phyloP scores from a whole-genome alignment of 2,329 filamentous ascomycete genomes.

The Tetracladium maxilliforme region DNA sequence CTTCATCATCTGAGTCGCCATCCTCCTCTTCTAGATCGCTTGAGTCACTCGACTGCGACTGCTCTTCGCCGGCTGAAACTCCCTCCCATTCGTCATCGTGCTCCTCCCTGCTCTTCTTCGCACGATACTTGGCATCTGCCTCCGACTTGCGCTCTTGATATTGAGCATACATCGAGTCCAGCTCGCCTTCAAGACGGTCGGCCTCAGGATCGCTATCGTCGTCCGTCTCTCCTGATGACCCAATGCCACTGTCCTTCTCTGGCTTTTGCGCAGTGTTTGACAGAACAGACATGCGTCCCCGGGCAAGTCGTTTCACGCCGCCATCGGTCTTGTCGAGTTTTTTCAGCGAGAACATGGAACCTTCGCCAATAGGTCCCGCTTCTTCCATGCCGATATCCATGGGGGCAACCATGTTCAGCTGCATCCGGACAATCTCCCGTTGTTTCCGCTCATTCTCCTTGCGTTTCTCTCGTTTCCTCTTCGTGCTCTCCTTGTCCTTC shows the following conservation, averaged over 20 bases:
- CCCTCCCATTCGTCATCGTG: conserved; percentile 86
- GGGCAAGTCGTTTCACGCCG: conserved; percentile 51
- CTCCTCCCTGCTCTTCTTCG: conserved; percentile 75
- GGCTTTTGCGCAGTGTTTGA: conserved; percentile 39
- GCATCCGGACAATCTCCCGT: conserved; percentile 89
- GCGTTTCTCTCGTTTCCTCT: conserved; percentile 71
- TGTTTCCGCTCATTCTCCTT: conserved; percentile 89
- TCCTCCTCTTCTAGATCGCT: conserved; percentile 43
- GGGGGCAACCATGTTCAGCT: conserved; percentile 91
- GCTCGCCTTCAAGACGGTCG: conserved; percentile 68
- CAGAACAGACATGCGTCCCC: conserved; percentile 64
- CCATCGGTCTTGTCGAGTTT: conserved; percentile 64
- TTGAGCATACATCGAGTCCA: conserved; percentile 76
- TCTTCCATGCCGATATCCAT: conserved; percentile 94
- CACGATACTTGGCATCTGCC: conserved; percentile 72
- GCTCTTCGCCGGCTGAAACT: conserved; percentile 53
- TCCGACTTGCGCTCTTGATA: conserved; percentile 72
- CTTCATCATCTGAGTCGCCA: conserved; percentile 43
- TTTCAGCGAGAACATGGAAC: conserved; percentile 78
- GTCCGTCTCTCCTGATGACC: conserved; percentile 37
- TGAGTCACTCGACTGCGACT: conserved; percentile 42
- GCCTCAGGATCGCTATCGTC: conserved; percentile 63
- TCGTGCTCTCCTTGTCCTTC: conserved; percentile 61
- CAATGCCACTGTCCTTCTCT: conserved; percentile 44
- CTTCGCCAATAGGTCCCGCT: conserved; percentile 60